Percentiles rank a stretch among this genome's conserved stretches.
Conservation (phyloP, 1,284 basidiomycete genomes). For the Ceratobasidium sp. region DNA sequence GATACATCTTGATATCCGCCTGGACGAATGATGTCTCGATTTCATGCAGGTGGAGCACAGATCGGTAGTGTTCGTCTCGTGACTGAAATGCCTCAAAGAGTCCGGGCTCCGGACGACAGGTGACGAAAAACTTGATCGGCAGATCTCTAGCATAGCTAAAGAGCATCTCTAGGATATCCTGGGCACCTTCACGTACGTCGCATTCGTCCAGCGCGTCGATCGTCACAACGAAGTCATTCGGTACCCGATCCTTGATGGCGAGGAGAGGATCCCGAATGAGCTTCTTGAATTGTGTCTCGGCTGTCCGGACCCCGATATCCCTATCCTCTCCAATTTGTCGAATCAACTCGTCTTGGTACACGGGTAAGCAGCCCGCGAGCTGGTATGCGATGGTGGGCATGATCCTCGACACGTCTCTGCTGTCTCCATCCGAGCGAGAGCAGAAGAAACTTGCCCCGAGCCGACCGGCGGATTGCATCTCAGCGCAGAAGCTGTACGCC, state of each 20-base stretch:
- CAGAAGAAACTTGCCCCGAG: conserved; percentile 56
- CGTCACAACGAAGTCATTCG: conserved; percentile 7
- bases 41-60: conserved; percentile 8
- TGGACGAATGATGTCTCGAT: background rate
- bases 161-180: conserved; percentile 50
- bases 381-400: conserved; percentile 48
- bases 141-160: conserved; percentile 52
- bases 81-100: background rate
- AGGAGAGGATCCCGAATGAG: conserved; percentile 33
- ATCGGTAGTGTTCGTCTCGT: background rate
- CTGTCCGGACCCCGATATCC: background rate
- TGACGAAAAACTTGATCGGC: conserved; percentile 54
- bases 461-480: conserved; percentile 15
- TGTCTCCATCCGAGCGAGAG: conserved; percentile 48
- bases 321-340: conserved; percentile 4
- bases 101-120: conserved; percentile 53
- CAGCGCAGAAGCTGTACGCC: conserved; percentile 51
- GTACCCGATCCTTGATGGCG: background rate
- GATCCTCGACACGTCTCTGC: conserved; percentile 32
- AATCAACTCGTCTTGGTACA: conserved; percentile 10
- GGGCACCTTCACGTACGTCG: conserved; percentile 17
- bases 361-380: conserved; percentile 19
- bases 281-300: conserved; percentile 36
- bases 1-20: background rate
- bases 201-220: conserved; percentile 58